Conservation (phyloP, 2,329 filamentous ascomycete species). For the Ophiostoma sp. region DNA sequence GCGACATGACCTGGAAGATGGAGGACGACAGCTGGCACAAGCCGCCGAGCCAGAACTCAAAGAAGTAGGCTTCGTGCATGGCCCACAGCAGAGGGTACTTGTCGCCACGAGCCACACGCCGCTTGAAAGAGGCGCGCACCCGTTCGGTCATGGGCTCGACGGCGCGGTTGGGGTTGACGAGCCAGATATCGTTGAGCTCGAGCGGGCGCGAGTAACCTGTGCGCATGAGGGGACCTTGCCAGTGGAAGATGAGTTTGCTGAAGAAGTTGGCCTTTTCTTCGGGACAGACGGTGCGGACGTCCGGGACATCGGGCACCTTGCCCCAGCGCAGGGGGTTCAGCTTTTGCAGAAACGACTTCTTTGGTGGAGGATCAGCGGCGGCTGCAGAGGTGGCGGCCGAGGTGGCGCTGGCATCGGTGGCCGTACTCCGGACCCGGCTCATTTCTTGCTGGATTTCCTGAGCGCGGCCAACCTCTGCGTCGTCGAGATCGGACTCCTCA, state of each 20-base stretch:
- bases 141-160: constrained; percentile 68
- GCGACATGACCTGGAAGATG: constrained; percentile 76
- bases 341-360: constrained; percentile 62
- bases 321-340: constrained; percentile 65
- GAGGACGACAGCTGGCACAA: constrained; percentile 71
- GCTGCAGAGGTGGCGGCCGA: constrained; percentile 35
- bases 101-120: constrained; percentile 65
- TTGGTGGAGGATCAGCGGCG: neutral
- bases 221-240: constrained; percentile 86
- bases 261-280: constrained; percentile 75
- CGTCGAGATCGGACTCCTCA: constrained; percentile 38
- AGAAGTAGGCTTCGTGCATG: constrained; percentile 80
- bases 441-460: constrained; percentile 40
- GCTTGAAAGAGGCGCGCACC: constrained; percentile 68
- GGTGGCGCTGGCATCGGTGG: constrained; percentile 53
- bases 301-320: constrained; percentile 54
- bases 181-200: constrained; percentile 83
- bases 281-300: constrained; percentile 55
- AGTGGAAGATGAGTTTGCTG: constrained; percentile 78
- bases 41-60: constrained; percentile 85
- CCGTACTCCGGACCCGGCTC: constrained; percentile 51
- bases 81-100: constrained; percentile 76
- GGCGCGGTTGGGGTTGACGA: constrained; percentile 77
- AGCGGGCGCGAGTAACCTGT: constrained; percentile 81
- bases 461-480: constrained; percentile 6